Percentiles rank a stretch among this genome's conserved stretches.
phyloP scores from a whole-genome alignment of 139 green algal genomes.

The Gonium pectorale region DNA sequence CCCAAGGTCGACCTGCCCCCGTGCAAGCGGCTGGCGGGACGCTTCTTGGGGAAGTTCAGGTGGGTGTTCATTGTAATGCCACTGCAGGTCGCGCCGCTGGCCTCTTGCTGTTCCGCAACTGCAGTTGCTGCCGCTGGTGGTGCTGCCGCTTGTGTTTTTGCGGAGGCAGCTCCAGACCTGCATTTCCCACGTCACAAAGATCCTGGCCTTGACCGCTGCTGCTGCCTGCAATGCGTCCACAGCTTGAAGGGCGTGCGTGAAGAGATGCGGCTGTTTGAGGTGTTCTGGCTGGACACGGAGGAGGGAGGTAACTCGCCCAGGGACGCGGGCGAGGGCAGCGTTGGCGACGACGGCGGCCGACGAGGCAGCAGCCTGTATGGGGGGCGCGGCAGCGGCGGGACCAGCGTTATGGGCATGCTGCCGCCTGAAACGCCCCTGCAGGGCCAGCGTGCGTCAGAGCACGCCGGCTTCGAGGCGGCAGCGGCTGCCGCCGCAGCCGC shows the following conservation, averaged over 20 bases:
- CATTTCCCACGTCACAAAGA: too few species aligned
- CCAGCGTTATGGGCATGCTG: too few species aligned
- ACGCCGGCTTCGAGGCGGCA: too few species aligned
- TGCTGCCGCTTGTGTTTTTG: too few species aligned
- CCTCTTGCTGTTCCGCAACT: too few species aligned
- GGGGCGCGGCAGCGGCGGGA: background rate
- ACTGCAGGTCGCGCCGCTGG: too few species aligned
- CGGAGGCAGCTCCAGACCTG: too few species aligned
- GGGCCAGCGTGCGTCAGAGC: too few species aligned
- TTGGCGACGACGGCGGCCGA: background rate
- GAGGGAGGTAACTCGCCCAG: too few species aligned
- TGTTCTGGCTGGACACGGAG: slow-evolving; percentile 1
- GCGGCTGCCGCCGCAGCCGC: background rate
- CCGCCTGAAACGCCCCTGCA: too few species aligned
- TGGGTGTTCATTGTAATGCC: background rate
- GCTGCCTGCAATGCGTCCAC: background rate
- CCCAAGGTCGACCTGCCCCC: slow-evolving; percentile 10
- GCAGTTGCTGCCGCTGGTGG: too few species aligned
- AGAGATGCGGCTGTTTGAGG: slow-evolving; percentile 41
- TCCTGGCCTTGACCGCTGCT: too few species aligned
- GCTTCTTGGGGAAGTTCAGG: slow-evolving; percentile 34
- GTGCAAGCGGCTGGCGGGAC: background rate
- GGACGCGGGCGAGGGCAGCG: background rate
- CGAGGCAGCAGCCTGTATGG: background rate
- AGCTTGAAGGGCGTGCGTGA: slow-evolving; percentile 39